Evolutionary conservation across 148 eudicot genomes (phyloP).

Genomic region (Cornus florida): DNA sequence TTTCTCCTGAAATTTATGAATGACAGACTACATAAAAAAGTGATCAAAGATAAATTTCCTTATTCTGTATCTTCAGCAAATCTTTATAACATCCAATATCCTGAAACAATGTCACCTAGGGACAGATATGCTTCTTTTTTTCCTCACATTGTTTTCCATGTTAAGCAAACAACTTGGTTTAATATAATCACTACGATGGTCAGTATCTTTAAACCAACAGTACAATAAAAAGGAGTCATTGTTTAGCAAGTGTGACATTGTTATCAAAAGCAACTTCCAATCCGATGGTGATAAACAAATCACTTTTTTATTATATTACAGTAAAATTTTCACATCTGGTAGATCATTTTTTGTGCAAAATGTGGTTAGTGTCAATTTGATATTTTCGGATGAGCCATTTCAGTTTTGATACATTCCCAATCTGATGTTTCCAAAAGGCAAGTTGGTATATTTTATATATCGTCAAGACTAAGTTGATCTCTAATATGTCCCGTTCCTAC

Average conservation of each 20-base stretch:
- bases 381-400: too few species aligned
- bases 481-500: too few species aligned
- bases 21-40: neutral
- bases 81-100: conserved; percentile 3
- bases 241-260: neutral
- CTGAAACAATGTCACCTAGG: neutral
- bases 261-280: neutral
- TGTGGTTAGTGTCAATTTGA: too few species aligned
- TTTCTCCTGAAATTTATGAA: conserved; percentile 53
- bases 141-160: neutral
- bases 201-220: neutral
- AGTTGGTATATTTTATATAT: too few species aligned
- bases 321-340: too few species aligned
- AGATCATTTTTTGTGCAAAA: too few species aligned
- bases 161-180: neutral
- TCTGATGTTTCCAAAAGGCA: too few species aligned
- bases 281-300: neutral
- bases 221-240: neutral
- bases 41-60: neutral
- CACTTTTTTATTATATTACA: too few species aligned
- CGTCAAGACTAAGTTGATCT: too few species aligned
- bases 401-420: too few species aligned
- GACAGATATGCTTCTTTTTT: neutral
- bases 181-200: neutral
- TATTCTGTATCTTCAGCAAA: neutral